These are phyloP conservation scores for Talaromyces piceae DNA, from an alignment of 2,329 filamentous ascomycete species.

Conservation along the genomic window DNA sequence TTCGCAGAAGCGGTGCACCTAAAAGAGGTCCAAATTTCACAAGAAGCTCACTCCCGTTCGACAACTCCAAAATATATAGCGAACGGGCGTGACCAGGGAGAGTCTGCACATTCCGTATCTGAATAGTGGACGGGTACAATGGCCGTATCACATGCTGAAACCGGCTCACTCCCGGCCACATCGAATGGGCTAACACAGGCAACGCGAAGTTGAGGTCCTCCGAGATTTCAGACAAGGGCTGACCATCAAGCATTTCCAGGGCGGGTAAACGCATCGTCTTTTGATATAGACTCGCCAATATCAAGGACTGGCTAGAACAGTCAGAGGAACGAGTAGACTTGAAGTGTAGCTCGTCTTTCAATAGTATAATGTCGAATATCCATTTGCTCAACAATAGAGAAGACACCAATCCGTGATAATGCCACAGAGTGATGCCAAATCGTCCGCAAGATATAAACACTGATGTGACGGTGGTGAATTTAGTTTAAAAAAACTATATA, in stretches of 20 bases:
- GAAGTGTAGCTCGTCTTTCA: neutral
- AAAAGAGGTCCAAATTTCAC: slow-evolving; percentile 30
- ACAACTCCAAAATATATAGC: slow-evolving; percentile 28
- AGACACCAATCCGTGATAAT: neutral
- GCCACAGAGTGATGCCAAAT: neutral
- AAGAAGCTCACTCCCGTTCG: slow-evolving; percentile 30
- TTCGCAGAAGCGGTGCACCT: slow-evolving; percentile 31
- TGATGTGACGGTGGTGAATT: neutral
- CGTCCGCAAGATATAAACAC: neutral
- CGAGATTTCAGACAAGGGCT: slow-evolving; percentile 5
- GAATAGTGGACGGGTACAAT: slow-evolving; percentile 25
- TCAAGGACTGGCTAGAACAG: neutral
- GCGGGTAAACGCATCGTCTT: slow-evolving; percentile 10
- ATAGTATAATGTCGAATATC: neutral
- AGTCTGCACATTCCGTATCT: slow-evolving; percentile 19
- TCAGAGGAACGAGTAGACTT: neutral
- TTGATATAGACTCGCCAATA: neutral
- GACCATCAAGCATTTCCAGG: slow-evolving; percentile 4
- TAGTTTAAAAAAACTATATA: neutral
- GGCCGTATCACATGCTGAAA: slow-evolving; percentile 24
- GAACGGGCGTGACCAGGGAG: slow-evolving; percentile 29
- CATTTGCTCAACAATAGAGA: neutral
- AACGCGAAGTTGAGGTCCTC: slow-evolving; percentile 9
- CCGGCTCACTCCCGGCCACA: slow-evolving; percentile 15
- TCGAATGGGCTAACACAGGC: neutral